A percentile compares a stretch with the other conserved stretches of the same genome.
phyloP scores from a whole-genome alignment of 2,329 filamentous ascomycete genomes.

The Pseudocercospora vitis region DNA sequence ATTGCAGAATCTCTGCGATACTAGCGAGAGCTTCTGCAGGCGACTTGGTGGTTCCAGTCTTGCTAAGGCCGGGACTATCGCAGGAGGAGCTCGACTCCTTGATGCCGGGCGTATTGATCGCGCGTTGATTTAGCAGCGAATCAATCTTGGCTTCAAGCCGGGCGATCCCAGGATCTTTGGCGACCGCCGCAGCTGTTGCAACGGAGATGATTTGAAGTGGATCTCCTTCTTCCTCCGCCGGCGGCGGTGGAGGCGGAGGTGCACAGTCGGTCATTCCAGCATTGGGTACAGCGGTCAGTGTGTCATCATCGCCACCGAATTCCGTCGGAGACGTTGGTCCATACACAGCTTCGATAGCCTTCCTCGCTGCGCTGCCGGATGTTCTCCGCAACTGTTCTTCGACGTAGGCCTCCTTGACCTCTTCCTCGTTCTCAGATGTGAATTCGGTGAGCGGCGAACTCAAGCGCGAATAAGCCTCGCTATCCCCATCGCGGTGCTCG shows the following conservation, averaged over 20 bases:
- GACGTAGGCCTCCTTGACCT: slow-evolving; percentile 8
- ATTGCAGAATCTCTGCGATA: slow-evolving; percentile 16
- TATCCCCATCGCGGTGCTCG: neutral
- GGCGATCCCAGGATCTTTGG: slow-evolving; percentile 16
- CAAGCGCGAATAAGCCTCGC: neutral
- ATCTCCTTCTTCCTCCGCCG: neutral
- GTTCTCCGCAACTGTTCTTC: slow-evolving; percentile 9
- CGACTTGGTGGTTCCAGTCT: neutral
- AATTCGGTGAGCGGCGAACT: slow-evolving; percentile 5
- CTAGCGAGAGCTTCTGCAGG: slow-evolving; percentile 13
- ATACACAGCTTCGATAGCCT: slow-evolving; percentile 13
- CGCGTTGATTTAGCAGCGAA: slow-evolving; percentile 5
- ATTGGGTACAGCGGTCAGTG: neutral
- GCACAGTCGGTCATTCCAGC: neutral
- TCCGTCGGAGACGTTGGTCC: slow-evolving; percentile 13
- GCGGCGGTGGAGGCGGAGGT: slow-evolving; percentile 2
- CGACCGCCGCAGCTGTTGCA: slow-evolving; percentile 15
- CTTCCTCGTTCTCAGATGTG: slow-evolving; percentile 7
- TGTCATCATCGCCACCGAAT: slow-evolving; percentile 9
- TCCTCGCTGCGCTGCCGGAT: slow-evolving; percentile 3
- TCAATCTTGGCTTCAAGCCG: slow-evolving; percentile 23
- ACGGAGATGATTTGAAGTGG: slow-evolving; percentile 8
- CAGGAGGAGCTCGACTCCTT: neutral
- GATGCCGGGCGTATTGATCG: neutral
- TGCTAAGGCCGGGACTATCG: neutral